Evolutionary conservation across 345 rosid species (phyloP), one percentile per base, ranked within the genome.

Genomic region (Mallotus nudiflorus): DNA sequence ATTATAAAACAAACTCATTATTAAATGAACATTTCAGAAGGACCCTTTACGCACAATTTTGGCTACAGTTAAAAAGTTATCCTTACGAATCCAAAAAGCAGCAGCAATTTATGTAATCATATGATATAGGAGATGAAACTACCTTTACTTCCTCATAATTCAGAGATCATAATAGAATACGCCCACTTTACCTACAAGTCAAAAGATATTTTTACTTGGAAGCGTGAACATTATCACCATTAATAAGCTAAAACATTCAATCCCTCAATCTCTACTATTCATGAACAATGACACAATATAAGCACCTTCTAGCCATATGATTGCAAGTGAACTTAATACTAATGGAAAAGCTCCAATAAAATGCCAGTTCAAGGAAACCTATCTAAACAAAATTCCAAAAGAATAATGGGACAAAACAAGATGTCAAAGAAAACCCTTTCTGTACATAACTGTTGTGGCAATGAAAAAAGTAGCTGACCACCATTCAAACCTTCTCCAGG

Each of bases 171-270:
- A 81, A 87, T 83, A 89, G 91, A 87, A 87, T 65, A 92, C 91
- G 96, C 85, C 99, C 91, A 89, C 86, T 84, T 95, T 90, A 90
- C 99, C 99, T 96, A 96, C 99, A 96, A 96, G 88, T 82, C 70
- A 91, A 86, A 96, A 92, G 89, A 88, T 86, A 91, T 82, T 85
- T 88, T 90, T 76, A 92, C 84, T 91, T 82, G 90, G 92, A 85
- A 88, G 89, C 64, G 83, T 72, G 84, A 84, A 88, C 81, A 83
- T 82, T 76, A 80, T 84, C 87, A 85, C 87, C 84, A 84, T 68
- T 61, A 85, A 77, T 73, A 77, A 68, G 74, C 84, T 77, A 66
- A 80, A 72, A 66, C 65, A 75, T 19, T 60, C 56, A 77, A 67
- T 70, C 86, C 85, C 82, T 61, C 29, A 68, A 78, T 73, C 68